A percentile compares a stretch with the other conserved stretches of the same genome.
phyloP scores from a whole-genome alignment of 495 filamentous ascomycete species.

The Venustampulla echinocandica region DNA sequence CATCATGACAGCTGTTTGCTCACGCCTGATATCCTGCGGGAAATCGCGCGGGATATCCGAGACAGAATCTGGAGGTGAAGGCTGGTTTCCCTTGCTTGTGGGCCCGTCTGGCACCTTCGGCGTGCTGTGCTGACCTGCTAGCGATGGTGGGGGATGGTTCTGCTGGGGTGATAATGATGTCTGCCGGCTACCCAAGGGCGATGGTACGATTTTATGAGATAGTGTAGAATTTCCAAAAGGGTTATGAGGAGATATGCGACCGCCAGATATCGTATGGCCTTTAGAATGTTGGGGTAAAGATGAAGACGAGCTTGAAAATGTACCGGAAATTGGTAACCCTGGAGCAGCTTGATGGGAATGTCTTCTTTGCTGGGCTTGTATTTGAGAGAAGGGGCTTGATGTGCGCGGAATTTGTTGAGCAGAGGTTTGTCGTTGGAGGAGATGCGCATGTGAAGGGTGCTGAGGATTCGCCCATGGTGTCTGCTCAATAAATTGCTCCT shows the following conservation, averaged over 20 bases:
- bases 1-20: conserved; percentile 14
- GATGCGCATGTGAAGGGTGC: conserved; percentile 58
- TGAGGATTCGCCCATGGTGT: conserved; percentile 86
- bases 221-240: conserved; percentile 17
- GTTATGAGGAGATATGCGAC: conserved; percentile 21
- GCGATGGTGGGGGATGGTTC: conserved; percentile 7
- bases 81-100: conserved; percentile 16
- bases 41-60: conserved; percentile 15
- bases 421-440: conserved; percentile 22
- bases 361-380: conserved; percentile 15
- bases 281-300: conserved; percentile 17
- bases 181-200: conserved; percentile 20
- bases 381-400: conserved; percentile 21
- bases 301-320: conserved; percentile 19
- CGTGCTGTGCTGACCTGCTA: conserved; percentile 2
- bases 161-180: conserved; percentile 23
- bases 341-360: conserved; percentile 17
- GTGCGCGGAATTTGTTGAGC: conserved; percentile 19
- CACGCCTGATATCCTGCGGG: conserved; percentile 17
- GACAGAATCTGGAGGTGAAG: conserved; percentile 3
- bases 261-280: conserved; percentile 12
- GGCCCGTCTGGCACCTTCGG: not conserved
- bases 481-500: conserved; percentile 73
- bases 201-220: conserved; percentile 19
- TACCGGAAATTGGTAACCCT: conserved; percentile 16